phyloP scores from a whole-genome alignment of 768 basidiomycete genomes.

The Rhizopogon vesiculosus region DNA sequence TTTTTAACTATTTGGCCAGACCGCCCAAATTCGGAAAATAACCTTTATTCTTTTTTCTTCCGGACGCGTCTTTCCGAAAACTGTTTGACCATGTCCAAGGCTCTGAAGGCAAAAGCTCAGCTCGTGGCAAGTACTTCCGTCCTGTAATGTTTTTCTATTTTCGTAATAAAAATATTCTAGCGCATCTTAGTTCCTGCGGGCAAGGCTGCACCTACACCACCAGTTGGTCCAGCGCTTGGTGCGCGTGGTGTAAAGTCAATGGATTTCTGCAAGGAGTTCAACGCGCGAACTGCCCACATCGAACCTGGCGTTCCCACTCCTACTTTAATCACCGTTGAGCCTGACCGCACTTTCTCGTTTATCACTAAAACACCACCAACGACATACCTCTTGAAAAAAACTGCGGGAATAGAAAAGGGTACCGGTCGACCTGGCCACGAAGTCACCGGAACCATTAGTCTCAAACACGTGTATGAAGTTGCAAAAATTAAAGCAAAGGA shows the following conservation, averaged over 20 bases:
- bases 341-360: slow-evolving; percentile 95
- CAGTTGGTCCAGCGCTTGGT: slow-evolving; percentile 95
- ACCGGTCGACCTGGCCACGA: slow-evolving; percentile 80
- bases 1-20: background rate
- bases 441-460: slow-evolving; percentile 72
- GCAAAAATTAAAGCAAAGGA: slow-evolving; percentile 94
- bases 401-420: slow-evolving; percentile 87
- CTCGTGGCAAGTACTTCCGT: slow-evolving; percentile 56
- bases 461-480: slow-evolving; percentile 99
- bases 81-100: slow-evolving; percentile 58
- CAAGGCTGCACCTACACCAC: slow-evolving; percentile 93
- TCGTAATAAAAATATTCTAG: slow-evolving; percentile 32
- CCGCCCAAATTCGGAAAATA: background rate
- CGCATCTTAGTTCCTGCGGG: slow-evolving; percentile 87
- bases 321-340: slow-evolving; percentile 88
- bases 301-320: slow-evolving; percentile 83
- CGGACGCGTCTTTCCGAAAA: background rate
- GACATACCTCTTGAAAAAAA: slow-evolving; percentile 86
- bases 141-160: slow-evolving; percentile 2
- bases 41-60: background rate
- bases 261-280: slow-evolving; percentile 99
- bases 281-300: slow-evolving; percentile 90
- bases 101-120: slow-evolving; percentile 59
- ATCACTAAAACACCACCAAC: slow-evolving; percentile 88
- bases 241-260: slow-evolving; percentile 98